A percentile compares a stretch with the other conserved stretches of the same genome.
Evolutionary conservation across 371 early-diverging fungal genomes (phyloP).

Genomic region (Mucor ambiguus): DNA sequence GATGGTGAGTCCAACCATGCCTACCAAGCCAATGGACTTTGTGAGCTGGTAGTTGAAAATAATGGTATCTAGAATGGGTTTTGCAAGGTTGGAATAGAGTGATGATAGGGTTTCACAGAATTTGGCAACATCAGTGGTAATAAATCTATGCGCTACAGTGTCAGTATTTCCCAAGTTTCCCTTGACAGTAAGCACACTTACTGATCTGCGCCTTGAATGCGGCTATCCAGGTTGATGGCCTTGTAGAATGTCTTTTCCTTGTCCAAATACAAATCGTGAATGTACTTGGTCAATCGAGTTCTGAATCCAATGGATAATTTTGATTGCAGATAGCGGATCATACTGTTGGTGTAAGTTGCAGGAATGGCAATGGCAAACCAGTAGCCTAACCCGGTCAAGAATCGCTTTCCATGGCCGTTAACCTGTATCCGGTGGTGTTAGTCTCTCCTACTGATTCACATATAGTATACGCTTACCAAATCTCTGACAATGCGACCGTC

Average conservation of each 20-base stretch:
- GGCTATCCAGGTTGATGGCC: constrained; percentile 78
- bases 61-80: constrained; percentile 83
- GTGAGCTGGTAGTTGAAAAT: constrained; percentile 86
- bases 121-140: constrained; percentile 84
- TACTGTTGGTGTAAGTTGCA: constrained; percentile 96
- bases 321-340: constrained; percentile 92
- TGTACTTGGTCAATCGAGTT: constrained; percentile 78
- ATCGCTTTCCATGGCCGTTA: constrained; percentile 39
- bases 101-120: constrained; percentile 79
- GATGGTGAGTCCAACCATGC: constrained; percentile 67
- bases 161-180: background rate
- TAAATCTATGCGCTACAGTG: constrained; percentile 46
- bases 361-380: constrained; percentile 98
- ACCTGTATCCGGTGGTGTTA: constrained; percentile 21
- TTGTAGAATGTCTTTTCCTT: constrained; percentile 83
- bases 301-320: constrained; percentile 90
- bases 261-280: constrained; percentile 79
- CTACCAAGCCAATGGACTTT: constrained; percentile 74
- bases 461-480: constrained; percentile 69
- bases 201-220: constrained; percentile 88
- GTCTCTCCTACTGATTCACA: too few species aligned
- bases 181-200: constrained; percentile 27
- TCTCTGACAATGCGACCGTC: constrained; percentile 95
- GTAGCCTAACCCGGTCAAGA: constrained; percentile 63
- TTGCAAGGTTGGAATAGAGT: constrained; percentile 84